phyloP scores from a whole-genome alignment of 2,329 filamentous ascomycete species.

The Pestalotiopsis fici region DNA sequence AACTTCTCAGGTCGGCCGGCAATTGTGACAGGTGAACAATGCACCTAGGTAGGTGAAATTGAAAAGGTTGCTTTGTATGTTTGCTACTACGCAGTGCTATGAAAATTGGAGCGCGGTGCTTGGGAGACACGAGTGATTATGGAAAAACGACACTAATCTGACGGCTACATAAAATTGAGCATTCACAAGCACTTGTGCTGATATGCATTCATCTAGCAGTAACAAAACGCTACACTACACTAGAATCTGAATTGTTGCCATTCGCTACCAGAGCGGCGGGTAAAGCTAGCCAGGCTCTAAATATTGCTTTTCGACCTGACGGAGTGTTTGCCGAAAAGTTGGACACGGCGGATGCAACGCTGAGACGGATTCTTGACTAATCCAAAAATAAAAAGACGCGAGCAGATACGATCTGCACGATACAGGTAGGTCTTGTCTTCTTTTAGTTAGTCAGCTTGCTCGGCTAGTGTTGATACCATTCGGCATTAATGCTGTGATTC shows the following conservation, averaged over 20 bases:
- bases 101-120: too few relatives aligned
- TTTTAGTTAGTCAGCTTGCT: neutral
- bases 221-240: neutral
- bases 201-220: neutral
- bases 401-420: neutral
- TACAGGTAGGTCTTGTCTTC: neutral
- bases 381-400: constrained; percentile 7
- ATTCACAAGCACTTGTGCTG: neutral
- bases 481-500: neutral
- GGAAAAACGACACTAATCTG: too few relatives aligned
- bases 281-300: constrained; percentile 6
- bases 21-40: neutral
- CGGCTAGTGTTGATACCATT: neutral
- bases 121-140: too few relatives aligned
- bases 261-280: constrained; percentile 9
- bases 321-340: constrained; percentile 7
- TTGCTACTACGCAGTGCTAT: too few relatives aligned
- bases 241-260: neutral
- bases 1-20: neutral
- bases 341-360: constrained; percentile 1
- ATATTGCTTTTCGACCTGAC: constrained; percentile 3
- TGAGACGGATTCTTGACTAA: neutral
- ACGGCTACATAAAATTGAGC: neutral
- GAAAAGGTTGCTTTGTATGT: too few relatives aligned
- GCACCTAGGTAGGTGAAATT: too few relatives aligned